Base-by-base conservation (phyloP, 1,284 basidiomycete genomes). In the Cystobasidium slooffiae region DNA sequence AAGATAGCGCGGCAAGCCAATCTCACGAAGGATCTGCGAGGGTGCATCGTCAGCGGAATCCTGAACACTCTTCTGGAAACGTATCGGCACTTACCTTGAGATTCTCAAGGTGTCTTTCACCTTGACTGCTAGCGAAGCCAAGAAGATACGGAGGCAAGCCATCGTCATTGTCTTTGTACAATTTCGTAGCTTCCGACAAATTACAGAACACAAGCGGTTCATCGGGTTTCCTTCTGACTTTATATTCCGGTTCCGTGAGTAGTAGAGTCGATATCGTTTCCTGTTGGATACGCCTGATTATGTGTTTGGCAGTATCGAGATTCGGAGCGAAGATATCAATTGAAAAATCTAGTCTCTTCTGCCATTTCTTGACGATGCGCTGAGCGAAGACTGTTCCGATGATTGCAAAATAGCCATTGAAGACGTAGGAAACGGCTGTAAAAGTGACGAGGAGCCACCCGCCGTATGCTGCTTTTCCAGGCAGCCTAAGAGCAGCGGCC, bases 291-390 rank as follows among this genome's bases (percentile, higher is more conserved):
- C 91, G 86, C 12, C 90, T 86, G 75, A 85, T 88, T 49, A 87
- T 85, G 79, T 93, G 91, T 16, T 87, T 81, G 0, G 88, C 86
- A 55, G 89, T 81, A 81, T 92, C 88, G 74, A 92, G 81, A 86
- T 86, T 84, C 39, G 90, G 89, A n/a, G 90, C 91, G 80, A 92
- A 92, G 65, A 92, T 86, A 80, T 92, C 90, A 76, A 92, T 87
- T 80, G 90, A 90, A 81, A 91, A 92, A 81, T 92, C 91, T 52
- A 92, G 85, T 24, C 91, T 86, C 44, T 85, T 84, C 22, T 88
- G 86, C 44, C 88, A 79, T 52, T 85, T 88, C 88, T 80, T 77
- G 62, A 80, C 75, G 24, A 76, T 41, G 14, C 79, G 74, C 41
- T 79, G 78, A n/a, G 72, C 78, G 31, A 74, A 76, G 43, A 62